A percentile compares a stretch with the other conserved stretches of the same genome.
These are phyloP conservation scores for Magnolia changhungtana DNA, from an alignment of 164 flowering plant species.

Conservation along the genomic window DNA sequence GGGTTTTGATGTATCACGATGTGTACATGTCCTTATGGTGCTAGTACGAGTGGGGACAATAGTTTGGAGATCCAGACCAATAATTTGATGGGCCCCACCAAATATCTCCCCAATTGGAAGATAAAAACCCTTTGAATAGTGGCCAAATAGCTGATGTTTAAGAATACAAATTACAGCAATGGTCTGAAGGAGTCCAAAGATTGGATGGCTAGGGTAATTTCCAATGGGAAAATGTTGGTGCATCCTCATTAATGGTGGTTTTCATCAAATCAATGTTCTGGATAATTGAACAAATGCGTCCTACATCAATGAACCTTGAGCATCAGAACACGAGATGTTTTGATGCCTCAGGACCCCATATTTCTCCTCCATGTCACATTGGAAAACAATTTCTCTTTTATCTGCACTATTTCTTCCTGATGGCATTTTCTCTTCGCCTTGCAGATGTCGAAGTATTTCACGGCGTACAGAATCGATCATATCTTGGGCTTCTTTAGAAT, in stretches of 20 bases:
- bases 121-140: not conserved
- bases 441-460: slow-evolving; percentile 94
- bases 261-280: not conserved
- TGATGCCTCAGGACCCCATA: not conserved
- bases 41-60: not conserved
- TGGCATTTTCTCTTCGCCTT: slow-evolving; percentile 4
- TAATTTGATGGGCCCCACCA: not conserved
- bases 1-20: not conserved
- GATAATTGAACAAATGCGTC: too few relatives aligned
- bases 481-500: slow-evolving; percentile 95
- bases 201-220: too few relatives aligned
- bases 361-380: not conserved
- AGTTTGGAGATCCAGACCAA: not conserved
- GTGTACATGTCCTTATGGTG: not conserved
- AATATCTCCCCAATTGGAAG: not conserved
- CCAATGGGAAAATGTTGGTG: not conserved
- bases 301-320: not conserved
- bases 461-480: slow-evolving; percentile 97
- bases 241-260: not conserved
- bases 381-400: not conserved
- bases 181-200: too few relatives aligned
- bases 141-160: not conserved
- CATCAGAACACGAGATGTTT: not conserved
- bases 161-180: too few relatives aligned
- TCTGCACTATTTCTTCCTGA: not conserved